Base-by-base conservation (phyloP, 2,329 filamentous ascomycete species). In the Colletotrichum aenigma region DNA sequence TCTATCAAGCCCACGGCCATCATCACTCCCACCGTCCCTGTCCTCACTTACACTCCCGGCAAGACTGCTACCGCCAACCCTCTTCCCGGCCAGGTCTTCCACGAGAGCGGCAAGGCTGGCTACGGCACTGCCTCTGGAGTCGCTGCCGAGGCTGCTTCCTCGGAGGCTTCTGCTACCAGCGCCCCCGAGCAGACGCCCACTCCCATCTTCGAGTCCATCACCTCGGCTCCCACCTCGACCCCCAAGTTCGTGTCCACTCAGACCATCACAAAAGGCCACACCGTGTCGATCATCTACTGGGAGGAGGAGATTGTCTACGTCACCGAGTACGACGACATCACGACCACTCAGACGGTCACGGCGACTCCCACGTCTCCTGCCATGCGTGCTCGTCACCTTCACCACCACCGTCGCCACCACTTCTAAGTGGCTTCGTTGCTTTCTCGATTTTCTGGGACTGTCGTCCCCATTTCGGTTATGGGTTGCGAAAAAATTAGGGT, bases 241-340 rank as follows among this genome's bases (percentile, higher is more conserved):
- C 56, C 64, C 24, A 36, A 56, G 28, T 87, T 78, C 81, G 86
- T 60, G 76, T 89, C 88, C 81, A 93, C 91, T 7, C 82, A 91
- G 78, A 91, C 87, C 76, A 76, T 88, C 62, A 92, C 90, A 21
- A 84, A 84, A 10, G 87, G 87, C 67, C 85, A 86, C 60, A 78
- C 87, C 8, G 89, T 93, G 15, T 87, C 86, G 76, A 88, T 92
- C 83, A 87, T 93, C 26, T 81, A 91, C 15, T 91, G 89, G 88
- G 88, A 90, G 68, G 87, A 92, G 83, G 86, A 89, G 61, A 80
- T 88, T 6, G 87, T 91, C 32, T 91, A 88, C 67, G 88, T 91
- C 18, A 91, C 89, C 1, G 83, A 87, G 70, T 81, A 86, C 30
- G 80, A 84, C 16, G 84, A 85, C 28, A 81, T 83, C 26, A 86